Percentiles rank a stretch among this genome's conserved stretches.
phyloP scores from a whole-genome alignment of 75 land plant species.

The Azolla pinnata region DNA sequence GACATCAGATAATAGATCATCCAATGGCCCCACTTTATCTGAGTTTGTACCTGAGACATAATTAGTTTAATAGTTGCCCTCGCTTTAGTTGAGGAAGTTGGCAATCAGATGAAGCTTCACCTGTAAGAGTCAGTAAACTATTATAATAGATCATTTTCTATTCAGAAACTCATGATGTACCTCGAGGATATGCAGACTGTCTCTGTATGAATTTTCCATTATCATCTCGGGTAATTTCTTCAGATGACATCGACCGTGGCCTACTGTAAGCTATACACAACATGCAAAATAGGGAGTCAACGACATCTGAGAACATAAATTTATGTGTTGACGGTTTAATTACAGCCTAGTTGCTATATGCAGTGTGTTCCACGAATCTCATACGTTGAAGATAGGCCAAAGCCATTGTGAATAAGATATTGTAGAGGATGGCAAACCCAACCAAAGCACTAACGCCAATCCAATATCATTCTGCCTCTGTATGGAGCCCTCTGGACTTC shows the following conservation, averaged over 20 bases:
- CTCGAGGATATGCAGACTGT: too few species aligned
- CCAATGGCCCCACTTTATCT: background rate
- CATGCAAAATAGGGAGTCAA: background rate
- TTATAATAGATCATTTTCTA: too few species aligned
- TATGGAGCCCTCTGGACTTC: slow-evolving; percentile 11
- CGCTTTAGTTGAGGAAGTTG: too few species aligned
- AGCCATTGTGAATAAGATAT: slow-evolving; percentile 15
- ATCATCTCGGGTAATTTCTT: slow-evolving; percentile 15
- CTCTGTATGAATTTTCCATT: background rate
- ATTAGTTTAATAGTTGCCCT: slow-evolving; percentile 1
- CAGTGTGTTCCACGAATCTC: background rate
- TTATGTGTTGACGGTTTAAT: background rate
- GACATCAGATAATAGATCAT: background rate
- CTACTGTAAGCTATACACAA: slow-evolving; percentile 13
- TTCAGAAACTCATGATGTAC: too few species aligned
- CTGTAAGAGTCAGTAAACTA: background rate
- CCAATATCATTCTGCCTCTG: slow-evolving; percentile 26
- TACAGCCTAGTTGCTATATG: background rate
- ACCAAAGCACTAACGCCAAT: slow-evolving; percentile 12
- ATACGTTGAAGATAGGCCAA: slow-evolving; percentile 26
- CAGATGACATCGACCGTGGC: slow-evolving; percentile 20
- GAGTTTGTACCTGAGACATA: background rate
- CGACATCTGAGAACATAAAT: too few species aligned
- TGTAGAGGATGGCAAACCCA: slow-evolving; percentile 16
- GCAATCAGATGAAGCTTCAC: background rate